Base-by-base conservation (phyloP, 2,329 filamentous ascomycete species). In the Calonectria leucothoes region DNA sequence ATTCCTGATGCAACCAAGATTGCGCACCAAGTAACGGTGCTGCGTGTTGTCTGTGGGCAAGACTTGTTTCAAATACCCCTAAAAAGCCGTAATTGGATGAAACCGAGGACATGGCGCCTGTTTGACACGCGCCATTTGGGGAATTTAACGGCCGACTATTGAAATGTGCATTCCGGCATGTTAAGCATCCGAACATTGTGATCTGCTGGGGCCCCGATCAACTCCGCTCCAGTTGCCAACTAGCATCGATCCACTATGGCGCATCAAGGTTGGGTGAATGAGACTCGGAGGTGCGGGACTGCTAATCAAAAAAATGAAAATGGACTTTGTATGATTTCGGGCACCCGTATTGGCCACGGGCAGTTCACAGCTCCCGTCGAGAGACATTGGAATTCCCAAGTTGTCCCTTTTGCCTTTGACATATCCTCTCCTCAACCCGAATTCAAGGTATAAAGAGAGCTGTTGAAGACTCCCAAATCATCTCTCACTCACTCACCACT, bases 11-110 rank as follows among this genome's bases (percentile, higher is more conserved):
- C 23, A n/a, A 61, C 25, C 55, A 20, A 17, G 7, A 61, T 25
- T 17, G 35, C 35, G 23, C 33, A 27, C 55, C 39, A 37, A 27
- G 33, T 25, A 61, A 27, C 39, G 55, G 23, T 61, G 35, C 20
- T 61, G 35, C 12, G 55, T 20, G 42, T n/a, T n/a, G n/a, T n/a
- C n/a, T n/a, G n/a, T n/a, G n/a, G n/a, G 49, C 33, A 61, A 61
- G 55, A 61, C 55, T 57, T 61, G 55, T 61, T 61, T 61, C 55
- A 61, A 61, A 61, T 61, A 23, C 55, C n/a, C 33, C 55, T n/a
- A 61, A 39, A 35, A 27, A n/a, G n/a, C 23, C 23, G 33, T 27
- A 39, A 37, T 39, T 10, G 33, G 35, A 61, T 61, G 55, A 39
- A 61, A 37, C 33, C 15, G 11, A 39, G 33, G 20, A 15, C 33